A percentile compares a stretch with the other conserved stretches of the same genome.
Evolutionary conservation across 768 basidiomycete genomes (phyloP).

Genomic region (Panellus pusillus): DNA sequence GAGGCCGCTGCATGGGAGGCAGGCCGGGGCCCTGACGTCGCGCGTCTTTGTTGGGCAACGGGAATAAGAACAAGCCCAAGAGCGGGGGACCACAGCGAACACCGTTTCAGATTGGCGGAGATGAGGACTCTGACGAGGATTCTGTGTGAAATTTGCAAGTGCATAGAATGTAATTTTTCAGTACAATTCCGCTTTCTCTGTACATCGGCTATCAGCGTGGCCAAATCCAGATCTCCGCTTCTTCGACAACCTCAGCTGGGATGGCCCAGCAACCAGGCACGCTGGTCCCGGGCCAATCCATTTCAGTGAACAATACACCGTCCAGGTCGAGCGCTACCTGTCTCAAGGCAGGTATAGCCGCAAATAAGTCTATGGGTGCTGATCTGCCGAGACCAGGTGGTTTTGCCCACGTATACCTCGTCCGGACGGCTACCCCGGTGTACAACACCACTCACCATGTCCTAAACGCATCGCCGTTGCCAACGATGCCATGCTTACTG

Average conservation of each 20-base stretch:
- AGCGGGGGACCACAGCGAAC: slow-evolving; percentile 2
- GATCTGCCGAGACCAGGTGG: slow-evolving; percentile 62
- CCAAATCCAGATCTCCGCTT: too few relatives aligned
- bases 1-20: slow-evolving; percentile 48
- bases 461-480: slow-evolving; percentile 95
- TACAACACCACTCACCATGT: slow-evolving; percentile 94
- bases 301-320: slow-evolving; percentile 85
- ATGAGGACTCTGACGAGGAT: slow-evolving; percentile 10
- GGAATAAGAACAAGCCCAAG: background rate
- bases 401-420: slow-evolving; percentile 97
- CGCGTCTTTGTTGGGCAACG: slow-evolving; percentile 38
- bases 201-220: too few relatives aligned
- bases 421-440: slow-evolving; percentile 81
- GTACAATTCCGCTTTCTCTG: background rate
- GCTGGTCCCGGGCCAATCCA: slow-evolving; percentile 78
- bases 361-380: slow-evolving; percentile 6
- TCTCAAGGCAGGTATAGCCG: slow-evolving; percentile 71
- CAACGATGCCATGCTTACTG: slow-evolving; percentile 84
- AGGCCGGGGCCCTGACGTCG: slow-evolving; percentile 51
- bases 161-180: background rate
- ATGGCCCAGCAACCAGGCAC: slow-evolving; percentile 62
- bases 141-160: background rate
- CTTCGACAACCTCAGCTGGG: background rate
- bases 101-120: slow-evolving; percentile 11
- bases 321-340: slow-evolving; percentile 92